A percentile compares a stretch with the other conserved stretches of the same genome.
Evolutionary conservation across 257 asterid genomes (phyloP).

Genomic region (Gentiana straminea): DNA sequence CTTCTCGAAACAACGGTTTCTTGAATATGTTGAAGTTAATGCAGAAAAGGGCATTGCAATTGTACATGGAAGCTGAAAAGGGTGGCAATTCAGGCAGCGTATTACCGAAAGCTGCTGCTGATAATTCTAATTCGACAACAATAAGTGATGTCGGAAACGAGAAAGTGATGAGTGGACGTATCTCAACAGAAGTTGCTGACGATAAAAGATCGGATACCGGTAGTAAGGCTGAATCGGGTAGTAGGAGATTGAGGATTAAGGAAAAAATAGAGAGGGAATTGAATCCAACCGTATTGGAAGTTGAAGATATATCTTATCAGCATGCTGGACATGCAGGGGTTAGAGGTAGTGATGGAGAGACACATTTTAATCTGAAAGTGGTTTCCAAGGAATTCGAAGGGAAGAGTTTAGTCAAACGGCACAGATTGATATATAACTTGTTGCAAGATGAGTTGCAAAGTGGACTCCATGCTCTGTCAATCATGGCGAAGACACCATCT

Average conservation of each 20-base stretch:
- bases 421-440: constrained; percentile 56
- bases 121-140: constrained; percentile 13
- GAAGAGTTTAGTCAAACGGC: constrained; percentile 93
- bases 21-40: constrained; percentile 85
- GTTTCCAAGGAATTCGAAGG: constrained; percentile 68
- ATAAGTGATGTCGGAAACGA: constrained; percentile 17
- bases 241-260: constrained; percentile 57
- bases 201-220: constrained; percentile 9
- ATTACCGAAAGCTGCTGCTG: constrained; percentile 9
- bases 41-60: constrained; percentile 70
- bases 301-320: constrained; percentile 79
- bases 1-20: constrained; percentile 78
- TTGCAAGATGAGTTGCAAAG: constrained; percentile 74
- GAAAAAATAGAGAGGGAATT: constrained; percentile 43
- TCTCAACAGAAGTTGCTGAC: constrained; percentile 13
- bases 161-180: constrained; percentile 7
- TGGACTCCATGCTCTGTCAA: constrained; percentile 69
- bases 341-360: constrained; percentile 70
- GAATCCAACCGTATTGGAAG: constrained; percentile 36
- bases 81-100: constrained; percentile 13
- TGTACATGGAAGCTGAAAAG: constrained; percentile 46
- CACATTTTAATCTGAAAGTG: constrained; percentile 71
- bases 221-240: constrained; percentile 31
- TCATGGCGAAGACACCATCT: constrained; percentile 65
- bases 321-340: constrained; percentile 81